phyloP scores from a whole-genome alignment of 148 eudicot genomes.

The Pharnaceum exiguum region DNA sequence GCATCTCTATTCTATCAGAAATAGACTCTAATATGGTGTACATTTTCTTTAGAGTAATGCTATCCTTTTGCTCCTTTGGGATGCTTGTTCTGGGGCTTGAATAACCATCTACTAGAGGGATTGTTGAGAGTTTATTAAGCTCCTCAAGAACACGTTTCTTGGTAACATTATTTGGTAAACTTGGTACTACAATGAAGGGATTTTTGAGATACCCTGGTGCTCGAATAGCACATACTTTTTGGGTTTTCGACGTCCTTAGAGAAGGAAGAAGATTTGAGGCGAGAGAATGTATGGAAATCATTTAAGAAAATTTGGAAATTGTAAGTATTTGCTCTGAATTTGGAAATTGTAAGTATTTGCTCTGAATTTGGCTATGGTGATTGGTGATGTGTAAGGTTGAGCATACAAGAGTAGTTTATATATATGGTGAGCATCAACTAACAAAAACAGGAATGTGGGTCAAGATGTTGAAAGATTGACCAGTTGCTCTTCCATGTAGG shows the following conservation, averaged over 20 bases:
- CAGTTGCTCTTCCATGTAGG: not conserved
- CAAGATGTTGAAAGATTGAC: slow-evolving; percentile 16
- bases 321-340: not conserved
- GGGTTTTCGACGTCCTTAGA: slow-evolving; percentile 3
- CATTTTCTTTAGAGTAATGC: slow-evolving; percentile 21
- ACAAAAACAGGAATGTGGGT: slow-evolving; percentile 1
- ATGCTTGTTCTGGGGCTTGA: not conserved
- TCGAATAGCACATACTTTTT: not conserved
- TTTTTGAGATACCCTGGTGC: slow-evolving; percentile 9
- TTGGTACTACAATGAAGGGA: slow-evolving; percentile 10
- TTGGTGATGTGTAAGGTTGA: not conserved
- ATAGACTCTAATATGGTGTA: slow-evolving; percentile 44
- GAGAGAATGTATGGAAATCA: slow-evolving; percentile 15
- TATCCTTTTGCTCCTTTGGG: not conserved
- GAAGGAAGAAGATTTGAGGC: not conserved
- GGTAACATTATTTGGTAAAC: slow-evolving; percentile 5
- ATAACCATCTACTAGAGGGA: not conserved
- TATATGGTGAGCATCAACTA: not conserved
- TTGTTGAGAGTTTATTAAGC: not conserved
- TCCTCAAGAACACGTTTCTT: slow-evolving; percentile 1
- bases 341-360: not conserved
- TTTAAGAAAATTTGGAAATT: not conserved
- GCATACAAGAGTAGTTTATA: not conserved
- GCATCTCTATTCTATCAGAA: slow-evolving; percentile 66
- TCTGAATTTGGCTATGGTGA: not conserved